Base-by-base conservation (phyloP, 768 basidiomycete species). In the Trametes coccinea region DNA sequence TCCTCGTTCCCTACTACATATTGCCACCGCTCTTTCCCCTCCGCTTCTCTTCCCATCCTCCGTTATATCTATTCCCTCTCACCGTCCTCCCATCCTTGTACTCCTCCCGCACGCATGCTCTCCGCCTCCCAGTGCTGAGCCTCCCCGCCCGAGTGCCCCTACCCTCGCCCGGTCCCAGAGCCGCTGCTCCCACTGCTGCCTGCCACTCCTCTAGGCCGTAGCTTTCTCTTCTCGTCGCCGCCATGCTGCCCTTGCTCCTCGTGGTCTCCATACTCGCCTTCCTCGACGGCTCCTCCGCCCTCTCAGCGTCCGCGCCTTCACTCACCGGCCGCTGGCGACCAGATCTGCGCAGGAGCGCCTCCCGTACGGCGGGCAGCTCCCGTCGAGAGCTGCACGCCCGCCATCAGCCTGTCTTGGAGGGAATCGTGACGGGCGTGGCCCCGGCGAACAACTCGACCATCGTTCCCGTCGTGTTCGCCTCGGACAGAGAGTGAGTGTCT, bases 211-310 rank as follows among this genome's bases (percentile, higher is more conserved):
- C 22, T 43, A 43, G 41, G 41, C 41, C 22, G 22, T 22, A 22
- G 22, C 22, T 22, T 22, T 22, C 22, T 22, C 34, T 37, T 5
- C 34, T 37, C 43, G 30, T 13, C 16, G 22, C 22, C 62, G 43
- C 30, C 56, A 64, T 60, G 63, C 63, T 64, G 55, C 55, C 63
- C 48, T 34, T 54, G 27, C 31, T 61, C 34, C 63, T 64, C 56
- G 39, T 46, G 5, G 55, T 59, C 51, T 52, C 56, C 48, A 41
- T 60, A 49, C 40, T 64, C n/a, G 59, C 63, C 40, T 44, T 60
- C 48, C 53, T 64, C 50, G 58, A 64, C 37, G 52, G 45, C 40
- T 4, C 51, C 49, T 45, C 31, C 27, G 54, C 57, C 39, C 6
- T 55, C 51, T 13, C 10, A 16, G 10, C 53, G 13, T 14, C 10